Conservation (phyloP, 352 stramenopile genomes). For the Thalassiosira livingstoniorum region DNA sequence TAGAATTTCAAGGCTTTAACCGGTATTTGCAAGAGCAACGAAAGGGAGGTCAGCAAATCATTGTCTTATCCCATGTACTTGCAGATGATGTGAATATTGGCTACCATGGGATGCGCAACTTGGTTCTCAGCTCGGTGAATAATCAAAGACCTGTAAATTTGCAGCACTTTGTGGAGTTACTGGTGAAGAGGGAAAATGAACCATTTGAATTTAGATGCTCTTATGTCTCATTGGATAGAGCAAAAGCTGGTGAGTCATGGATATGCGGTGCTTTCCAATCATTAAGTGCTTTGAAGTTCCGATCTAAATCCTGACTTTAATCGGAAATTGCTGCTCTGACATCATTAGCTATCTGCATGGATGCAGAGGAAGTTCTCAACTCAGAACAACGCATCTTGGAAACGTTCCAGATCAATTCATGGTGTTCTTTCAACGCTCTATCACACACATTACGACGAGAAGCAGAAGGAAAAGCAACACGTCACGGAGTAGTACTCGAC, state of each 20-base stretch:
- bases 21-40: conserved; percentile 45
- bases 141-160: conserved; percentile 42
- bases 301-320: no score
- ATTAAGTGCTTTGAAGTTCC: no score
- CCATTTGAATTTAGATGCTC: conserved; percentile 47
- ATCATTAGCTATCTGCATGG: conserved; percentile 30
- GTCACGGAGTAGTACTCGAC: conserved; percentile 19
- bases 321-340: not conserved
- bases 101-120: conserved; percentile 44
- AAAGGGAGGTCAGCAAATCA: conserved; percentile 41
- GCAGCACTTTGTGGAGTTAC: conserved; percentile 31
- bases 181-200: conserved; percentile 37
- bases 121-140: conserved; percentile 51
- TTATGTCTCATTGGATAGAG: conserved; percentile 8
- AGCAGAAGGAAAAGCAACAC: conserved; percentile 28
- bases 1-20: conserved; percentile 22
- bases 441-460: conserved; percentile 32
- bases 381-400: conserved; percentile 44
- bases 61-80: conserved; percentile 53
- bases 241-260: conserved; percentile 35
- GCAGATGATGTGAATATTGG: conserved; percentile 56
- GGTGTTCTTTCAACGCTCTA: conserved; percentile 44
- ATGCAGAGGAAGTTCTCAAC: conserved; percentile 35
- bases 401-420: conserved; percentile 45
- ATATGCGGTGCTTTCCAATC: no score